Percentiles rank a stretch among this genome's conserved stretches.
Evolutionary conservation across 768 basidiomycete genomes (phyloP).

Genomic region (Scleroderma citrinum): DNA sequence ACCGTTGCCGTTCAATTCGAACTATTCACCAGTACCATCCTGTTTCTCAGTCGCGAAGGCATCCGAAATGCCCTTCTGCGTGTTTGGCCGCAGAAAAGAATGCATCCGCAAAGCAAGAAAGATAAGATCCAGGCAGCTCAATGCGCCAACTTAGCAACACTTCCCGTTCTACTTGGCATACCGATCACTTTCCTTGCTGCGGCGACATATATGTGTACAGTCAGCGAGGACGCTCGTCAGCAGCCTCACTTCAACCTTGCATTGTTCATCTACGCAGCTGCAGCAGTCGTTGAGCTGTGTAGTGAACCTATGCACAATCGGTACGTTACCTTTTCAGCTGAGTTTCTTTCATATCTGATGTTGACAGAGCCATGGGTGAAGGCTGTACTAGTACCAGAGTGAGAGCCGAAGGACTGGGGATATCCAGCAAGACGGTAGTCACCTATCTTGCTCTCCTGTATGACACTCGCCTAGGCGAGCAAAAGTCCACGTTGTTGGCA

Average conservation of each 20-base stretch:
- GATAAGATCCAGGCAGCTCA: conserved; percentile 10
- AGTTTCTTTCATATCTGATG: conserved; percentile 18
- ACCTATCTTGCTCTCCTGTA: conserved; percentile 64
- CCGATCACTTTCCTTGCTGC: conserved; percentile 53
- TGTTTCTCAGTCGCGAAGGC: conserved; percentile 93
- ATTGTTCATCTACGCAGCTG: conserved; percentile 62
- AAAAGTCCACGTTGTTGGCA: conserved; percentile 60
- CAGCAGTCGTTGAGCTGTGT: conserved; percentile 71
- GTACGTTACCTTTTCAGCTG: conserved; percentile 25
- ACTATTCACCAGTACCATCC: conserved; percentile 78
- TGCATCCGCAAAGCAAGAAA: conserved; percentile 1
- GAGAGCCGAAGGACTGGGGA: conserved; percentile 79
- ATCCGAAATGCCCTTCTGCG: conserved; percentile 81
- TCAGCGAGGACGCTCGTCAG: conserved; percentile 45
- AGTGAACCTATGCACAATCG: conserved; percentile 80
- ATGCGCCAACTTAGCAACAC: conserved; percentile 43
- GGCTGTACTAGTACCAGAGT: conserved; percentile 68
- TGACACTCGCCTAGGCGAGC: conserved; percentile 32
- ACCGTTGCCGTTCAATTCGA: conserved; percentile 95
- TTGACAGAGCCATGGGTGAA: conserved; percentile 58
- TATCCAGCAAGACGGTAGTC: conserved; percentile 63
- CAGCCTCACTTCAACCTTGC: conserved; percentile 65
- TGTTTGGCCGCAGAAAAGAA: conserved; percentile 25
- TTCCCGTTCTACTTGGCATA: conserved; percentile 67
- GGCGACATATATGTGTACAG: conserved; percentile 46